Percentiles rank a stretch among this genome's conserved stretches.
Evolutionary conservation across 2,329 filamentous ascomycete genomes (phyloP).

Genomic region (Cladosporium colombiae): DNA sequence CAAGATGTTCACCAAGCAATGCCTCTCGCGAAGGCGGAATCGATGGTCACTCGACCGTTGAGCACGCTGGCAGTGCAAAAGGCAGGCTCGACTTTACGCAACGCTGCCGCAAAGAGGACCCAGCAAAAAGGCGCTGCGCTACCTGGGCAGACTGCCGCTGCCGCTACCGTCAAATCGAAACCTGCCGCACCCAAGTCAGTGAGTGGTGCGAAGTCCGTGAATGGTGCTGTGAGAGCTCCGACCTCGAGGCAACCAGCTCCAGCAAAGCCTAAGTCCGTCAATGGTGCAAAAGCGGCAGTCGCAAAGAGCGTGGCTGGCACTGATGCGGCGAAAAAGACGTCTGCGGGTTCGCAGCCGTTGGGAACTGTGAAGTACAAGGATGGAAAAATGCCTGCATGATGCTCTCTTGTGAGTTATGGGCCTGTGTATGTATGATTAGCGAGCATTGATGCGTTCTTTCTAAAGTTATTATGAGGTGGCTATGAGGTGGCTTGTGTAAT

Average conservation of each 20-base stretch:
- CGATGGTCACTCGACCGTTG: slow-evolving; percentile 38
- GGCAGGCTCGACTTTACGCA: slow-evolving; percentile 30
- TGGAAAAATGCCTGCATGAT: slow-evolving; percentile 23
- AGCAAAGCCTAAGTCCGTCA: slow-evolving; percentile 17
- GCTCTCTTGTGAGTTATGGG: not conserved
- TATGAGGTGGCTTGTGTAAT: not conserved
- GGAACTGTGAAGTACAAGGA: slow-evolving; percentile 33
- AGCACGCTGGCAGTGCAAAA: slow-evolving; percentile 38
- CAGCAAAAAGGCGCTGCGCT: slow-evolving; percentile 30
- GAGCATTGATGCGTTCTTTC: not conserved
- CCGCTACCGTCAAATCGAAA: slow-evolving; percentile 8
- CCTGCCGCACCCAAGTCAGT: slow-evolving; percentile 6
- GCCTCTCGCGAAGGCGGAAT: slow-evolving; percentile 37
- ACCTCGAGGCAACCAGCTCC: slow-evolving; percentile 17
- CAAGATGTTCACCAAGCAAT: slow-evolving; percentile 31
- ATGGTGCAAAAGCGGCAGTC: slow-evolving; percentile 17
- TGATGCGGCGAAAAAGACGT: slow-evolving; percentile 14
- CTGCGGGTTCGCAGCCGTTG: slow-evolving; percentile 28
- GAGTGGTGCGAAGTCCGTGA: slow-evolving; percentile 11
- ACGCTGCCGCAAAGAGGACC: slow-evolving; percentile 32
- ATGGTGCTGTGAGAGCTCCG: slow-evolving; percentile 16
- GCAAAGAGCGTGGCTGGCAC: not conserved
- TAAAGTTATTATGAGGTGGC: not conserved
- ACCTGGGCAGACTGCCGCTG: slow-evolving; percentile 27
- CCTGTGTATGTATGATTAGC: slow-evolving; percentile 10